Evolutionary conservation across 176 grass and related monocot species (phyloP), one percentile per base, ranked within the genome.

Genomic region (Carex pumila): DNA sequence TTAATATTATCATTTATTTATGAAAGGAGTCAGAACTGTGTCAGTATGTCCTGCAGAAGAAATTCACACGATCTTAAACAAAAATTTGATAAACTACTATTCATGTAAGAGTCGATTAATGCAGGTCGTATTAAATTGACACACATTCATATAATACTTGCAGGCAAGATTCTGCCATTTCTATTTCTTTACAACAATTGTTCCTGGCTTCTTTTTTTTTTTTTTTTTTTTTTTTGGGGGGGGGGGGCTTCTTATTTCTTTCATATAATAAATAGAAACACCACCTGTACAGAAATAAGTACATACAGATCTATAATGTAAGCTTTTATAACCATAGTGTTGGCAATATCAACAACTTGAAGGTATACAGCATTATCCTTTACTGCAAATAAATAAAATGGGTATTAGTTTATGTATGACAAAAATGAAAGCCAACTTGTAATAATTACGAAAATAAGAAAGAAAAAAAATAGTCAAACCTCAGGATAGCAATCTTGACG

Each of bases 401-500:
- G 9, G 8, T 50, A 73, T 49, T 50, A 73, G 3, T 50, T 18
- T 49, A n/a, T 19, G 5, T 49, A 25, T 13, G 66, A 12, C 12
- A 73, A 22, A 4, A 19, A 22, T 25, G 6, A 37, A 69, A 39
- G 4, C 43, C 41, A 73, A 50, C 15, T 18, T 47, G 7, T 7
- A 73, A 49, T 25, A 49, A 50, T 45, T 21, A 61, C 49, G 32
- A 65, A 63, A 25, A 4, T 81, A 65, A 32, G n/a, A 82, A 36
- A 29, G 5, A 81, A 62, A 81, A 81, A 1, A 25, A 50, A 32
- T 3, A 76, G 25, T 15, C 80, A 54, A 82, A 82, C 80, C 80
- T 82, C 80, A 82, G 80, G 80, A 67, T 82, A 82, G 80, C 80
- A 82, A 49, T 82, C 80, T 67, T 82, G 80, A 3, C 61, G 80